Evolutionary conservation across 106 monocot genomes (phyloP).

Genomic region (Ottelia alismoides): DNA sequence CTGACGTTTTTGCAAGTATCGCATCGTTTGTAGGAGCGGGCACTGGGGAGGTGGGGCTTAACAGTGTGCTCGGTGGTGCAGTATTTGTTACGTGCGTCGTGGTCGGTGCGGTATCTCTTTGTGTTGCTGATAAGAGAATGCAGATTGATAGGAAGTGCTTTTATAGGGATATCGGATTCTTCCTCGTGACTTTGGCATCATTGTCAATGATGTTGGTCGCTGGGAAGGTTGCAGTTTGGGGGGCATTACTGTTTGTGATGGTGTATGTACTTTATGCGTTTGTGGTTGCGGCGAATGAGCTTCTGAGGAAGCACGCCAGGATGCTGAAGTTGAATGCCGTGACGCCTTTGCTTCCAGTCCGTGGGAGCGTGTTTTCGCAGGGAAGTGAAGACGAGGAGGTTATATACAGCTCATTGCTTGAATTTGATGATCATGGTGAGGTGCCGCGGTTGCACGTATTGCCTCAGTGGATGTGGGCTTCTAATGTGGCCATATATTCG

Average conservation of each 20-base stretch:
- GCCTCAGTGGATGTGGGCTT: slow-evolving; percentile 31
- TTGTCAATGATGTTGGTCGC: slow-evolving; percentile 53
- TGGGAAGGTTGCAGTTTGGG: slow-evolving; percentile 67
- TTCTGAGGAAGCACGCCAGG: slow-evolving; percentile 48
- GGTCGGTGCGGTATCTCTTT: slow-evolving; percentile 58
- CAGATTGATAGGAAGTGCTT: slow-evolving; percentile 81
- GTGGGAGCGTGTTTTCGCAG: slow-evolving; percentile 63
- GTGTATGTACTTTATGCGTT: slow-evolving; percentile 78
- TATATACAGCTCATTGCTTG: slow-evolving; percentile 57
- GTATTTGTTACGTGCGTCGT: slow-evolving; percentile 87
- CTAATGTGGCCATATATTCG: slow-evolving; percentile 82
- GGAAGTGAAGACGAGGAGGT: slow-evolving; percentile 58
- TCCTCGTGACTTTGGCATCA: slow-evolving; percentile 43
- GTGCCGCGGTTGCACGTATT: slow-evolving; percentile 71
- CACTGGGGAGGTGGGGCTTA: slow-evolving; percentile 78
- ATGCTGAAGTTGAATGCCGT: slow-evolving; percentile 62
- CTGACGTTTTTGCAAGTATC: slow-evolving; percentile 90
- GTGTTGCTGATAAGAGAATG: slow-evolving; percentile 53
- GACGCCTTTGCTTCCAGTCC: slow-evolving; percentile 77
- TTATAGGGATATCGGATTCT: slow-evolving; percentile 68
- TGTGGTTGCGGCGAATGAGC: slow-evolving; percentile 67
- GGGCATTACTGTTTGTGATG: slow-evolving; percentile 56
- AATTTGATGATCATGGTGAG: slow-evolving; percentile 39
- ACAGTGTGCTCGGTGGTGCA: slow-evolving; percentile 87
- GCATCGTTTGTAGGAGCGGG: slow-evolving; percentile 72